Conservation (phyloP, 768 basidiomycete genomes). For the Phlebiopsis flavidoalba region DNA sequence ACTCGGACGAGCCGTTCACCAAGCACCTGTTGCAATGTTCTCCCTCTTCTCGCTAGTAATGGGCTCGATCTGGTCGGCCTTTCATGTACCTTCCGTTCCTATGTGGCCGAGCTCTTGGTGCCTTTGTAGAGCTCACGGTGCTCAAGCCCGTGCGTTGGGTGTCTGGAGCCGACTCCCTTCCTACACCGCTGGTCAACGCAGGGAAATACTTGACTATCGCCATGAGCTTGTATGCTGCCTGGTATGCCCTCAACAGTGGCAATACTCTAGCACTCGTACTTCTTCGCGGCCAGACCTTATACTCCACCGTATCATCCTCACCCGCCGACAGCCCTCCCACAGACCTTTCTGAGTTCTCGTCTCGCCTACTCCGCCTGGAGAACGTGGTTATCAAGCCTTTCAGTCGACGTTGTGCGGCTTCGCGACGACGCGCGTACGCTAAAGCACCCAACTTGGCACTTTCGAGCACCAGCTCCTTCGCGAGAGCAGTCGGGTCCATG, state of each 20-base stretch:
- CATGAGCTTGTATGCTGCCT: constrained; percentile 38
- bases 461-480: constrained; percentile 52
- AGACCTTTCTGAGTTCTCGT: constrained; percentile 62
- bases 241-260: constrained; percentile 33
- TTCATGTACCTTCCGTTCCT: constrained; percentile 16
- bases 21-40: no score
- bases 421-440: constrained; percentile 23
- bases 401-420: constrained; percentile 51
- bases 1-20: constrained; percentile 40
- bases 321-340: constrained; percentile 49
- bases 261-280: constrained; percentile 21
- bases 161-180: constrained; percentile 23
- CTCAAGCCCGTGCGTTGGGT: constrained; percentile 42
- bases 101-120: constrained; percentile 39
- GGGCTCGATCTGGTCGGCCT: constrained; percentile 13
- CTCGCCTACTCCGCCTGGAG: constrained; percentile 61
- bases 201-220: constrained; percentile 40
- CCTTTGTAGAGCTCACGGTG: constrained; percentile 41
- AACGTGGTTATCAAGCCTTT: constrained; percentile 54
- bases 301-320: constrained; percentile 42
- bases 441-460: background rate
- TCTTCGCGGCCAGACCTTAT: constrained; percentile 26
- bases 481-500: constrained; percentile 40
- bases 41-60: constrained; percentile 16
- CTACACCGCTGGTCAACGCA: constrained; percentile 26